Conservation (phyloP, 2,329 filamentous ascomycete species). For the Colletotrichum sp. region DNA sequence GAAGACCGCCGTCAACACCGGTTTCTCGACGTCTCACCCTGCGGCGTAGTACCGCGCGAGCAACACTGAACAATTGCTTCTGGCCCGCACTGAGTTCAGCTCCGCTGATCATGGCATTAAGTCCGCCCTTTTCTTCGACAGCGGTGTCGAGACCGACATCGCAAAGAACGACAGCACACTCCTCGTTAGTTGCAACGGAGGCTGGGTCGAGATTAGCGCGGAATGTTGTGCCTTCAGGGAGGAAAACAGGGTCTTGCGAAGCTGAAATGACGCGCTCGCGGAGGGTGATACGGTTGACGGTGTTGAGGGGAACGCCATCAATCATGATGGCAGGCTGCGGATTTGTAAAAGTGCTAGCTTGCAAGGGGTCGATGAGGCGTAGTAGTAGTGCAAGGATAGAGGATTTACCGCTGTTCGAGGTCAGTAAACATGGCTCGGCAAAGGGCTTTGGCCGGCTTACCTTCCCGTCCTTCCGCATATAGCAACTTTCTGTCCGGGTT, state of each 20-base stretch:
- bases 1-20: slow-evolving; percentile 20
- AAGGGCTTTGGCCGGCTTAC: background rate
- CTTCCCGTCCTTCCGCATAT: slow-evolving; percentile 40
- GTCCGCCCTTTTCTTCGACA: background rate
- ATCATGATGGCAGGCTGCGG: slow-evolving; percentile 37
- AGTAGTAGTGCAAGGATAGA: slow-evolving; percentile 44
- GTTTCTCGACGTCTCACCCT: slow-evolving; percentile 26
- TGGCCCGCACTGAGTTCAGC: slow-evolving; percentile 60
- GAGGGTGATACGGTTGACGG: slow-evolving; percentile 44
- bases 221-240: slow-evolving; percentile 42
- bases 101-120: slow-evolving; percentile 37
- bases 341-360: background rate
- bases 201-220: slow-evolving; percentile 48
- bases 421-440: too few species aligned
- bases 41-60: slow-evolving; percentile 58
- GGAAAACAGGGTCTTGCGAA: slow-evolving; percentile 59
- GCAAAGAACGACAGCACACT: slow-evolving; percentile 35
- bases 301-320: slow-evolving; percentile 41
- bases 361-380: slow-evolving; percentile 43
- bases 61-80: slow-evolving; percentile 68
- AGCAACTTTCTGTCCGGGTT: slow-evolving; percentile 36
- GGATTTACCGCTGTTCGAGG: slow-evolving; percentile 44
- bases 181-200: slow-evolving; percentile 29
- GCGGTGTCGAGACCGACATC: slow-evolving; percentile 30
- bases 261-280: slow-evolving; percentile 54